Evolutionary conservation across 768 basidiomycete genomes (phyloP), one percentile per base, ranked within the genome.

Genomic region (Pulveroboletus frians): DNA sequence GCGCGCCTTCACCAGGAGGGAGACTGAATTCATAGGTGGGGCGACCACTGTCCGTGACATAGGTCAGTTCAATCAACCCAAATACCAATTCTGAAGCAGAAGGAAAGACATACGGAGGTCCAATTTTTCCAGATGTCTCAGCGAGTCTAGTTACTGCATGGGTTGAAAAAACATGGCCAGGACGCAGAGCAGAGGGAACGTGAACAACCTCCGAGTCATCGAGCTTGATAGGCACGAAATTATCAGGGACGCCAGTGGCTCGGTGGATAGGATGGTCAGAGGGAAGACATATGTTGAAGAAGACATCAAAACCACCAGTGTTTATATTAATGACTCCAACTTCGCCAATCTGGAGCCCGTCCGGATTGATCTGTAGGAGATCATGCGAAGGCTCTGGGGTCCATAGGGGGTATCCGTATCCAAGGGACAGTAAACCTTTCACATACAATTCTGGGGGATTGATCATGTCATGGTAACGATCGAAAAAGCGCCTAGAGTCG

Each of bases 211-310:
- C 55, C 42, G 38, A 34, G 30, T 32, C 41, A n/a, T 50, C 3
- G 1, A 56, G 55, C 6, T 26, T 2, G 29, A 71, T 27, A 0
- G 58, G 65, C 5, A 40, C 43, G 48, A 70, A 70, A 9, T 52
- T 51, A 3, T 52, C 56, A 4, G 71, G 67, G 8, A 71, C 60
- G 1, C 56, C 55, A 2, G 43, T 42, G 32, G 30, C 30, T 17
- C 21, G 44, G 8, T 54, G 46, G 5, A 47, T 49, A 2, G 58
- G 42, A 39, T 73, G 67, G 13, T 69, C 59, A 8, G 60, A 64
- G 35, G 68, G 59, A 0, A 68, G 54, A 31, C 61, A 64, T 10
- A 72, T 62, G 39, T 70, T 72, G 57, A 72, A 72, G 3, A 71
- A 60, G 46, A 67, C 68, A 37, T 65, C 61, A 32, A 73, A 73